Evolutionary conservation across 139 green algal genomes (phyloP).

Genomic region (Raphidocelis subcapitata): DNA sequence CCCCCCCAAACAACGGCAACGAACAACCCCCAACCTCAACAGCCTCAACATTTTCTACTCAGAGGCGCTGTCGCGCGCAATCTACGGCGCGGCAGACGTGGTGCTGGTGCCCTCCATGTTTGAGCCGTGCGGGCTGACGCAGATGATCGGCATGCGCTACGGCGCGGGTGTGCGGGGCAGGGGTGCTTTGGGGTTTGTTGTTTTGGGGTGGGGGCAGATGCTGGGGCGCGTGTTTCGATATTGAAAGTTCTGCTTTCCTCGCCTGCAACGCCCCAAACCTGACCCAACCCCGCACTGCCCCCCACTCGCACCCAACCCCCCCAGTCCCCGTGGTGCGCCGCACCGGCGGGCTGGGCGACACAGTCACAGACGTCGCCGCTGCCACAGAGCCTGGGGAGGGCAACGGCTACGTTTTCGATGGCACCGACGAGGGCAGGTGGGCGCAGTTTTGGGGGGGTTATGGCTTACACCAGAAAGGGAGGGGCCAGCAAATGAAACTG

Average conservation of each 20-base stretch:
- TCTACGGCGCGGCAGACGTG: slow-evolving; percentile 92
- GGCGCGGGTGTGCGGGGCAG: slow-evolving; percentile 23
- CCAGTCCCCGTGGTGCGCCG: slow-evolving; percentile 57
- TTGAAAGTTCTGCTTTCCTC: neutral
- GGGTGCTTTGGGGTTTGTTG: neutral
- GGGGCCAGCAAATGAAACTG: too few relatives aligned
- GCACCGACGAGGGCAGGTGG: slow-evolving; percentile 65
- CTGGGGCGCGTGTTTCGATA: neutral
- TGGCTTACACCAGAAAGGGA: too few relatives aligned
- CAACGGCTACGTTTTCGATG: slow-evolving; percentile 92
- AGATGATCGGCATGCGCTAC: slow-evolving; percentile 82
- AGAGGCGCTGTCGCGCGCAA: slow-evolving; percentile 80
- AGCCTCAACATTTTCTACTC: slow-evolving; percentile 76
- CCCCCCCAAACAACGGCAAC: too few relatives aligned
- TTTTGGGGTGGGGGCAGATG: neutral
- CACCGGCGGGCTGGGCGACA: slow-evolving; percentile 85
- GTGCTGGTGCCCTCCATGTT: slow-evolving; percentile 96
- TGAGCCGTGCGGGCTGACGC: slow-evolving; percentile 95
- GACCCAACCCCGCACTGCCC: neutral
- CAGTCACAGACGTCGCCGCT: slow-evolving; percentile 67
- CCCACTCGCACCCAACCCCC: neutral
- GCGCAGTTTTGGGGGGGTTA: too few relatives aligned
- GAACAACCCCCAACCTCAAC: too few relatives aligned
- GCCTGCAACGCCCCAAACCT: neutral
- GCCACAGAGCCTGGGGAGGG: slow-evolving; percentile 7